Base-by-base conservation (phyloP, 2,329 filamentous ascomycete species). In the Ophiostoma angusticollis region DNA sequence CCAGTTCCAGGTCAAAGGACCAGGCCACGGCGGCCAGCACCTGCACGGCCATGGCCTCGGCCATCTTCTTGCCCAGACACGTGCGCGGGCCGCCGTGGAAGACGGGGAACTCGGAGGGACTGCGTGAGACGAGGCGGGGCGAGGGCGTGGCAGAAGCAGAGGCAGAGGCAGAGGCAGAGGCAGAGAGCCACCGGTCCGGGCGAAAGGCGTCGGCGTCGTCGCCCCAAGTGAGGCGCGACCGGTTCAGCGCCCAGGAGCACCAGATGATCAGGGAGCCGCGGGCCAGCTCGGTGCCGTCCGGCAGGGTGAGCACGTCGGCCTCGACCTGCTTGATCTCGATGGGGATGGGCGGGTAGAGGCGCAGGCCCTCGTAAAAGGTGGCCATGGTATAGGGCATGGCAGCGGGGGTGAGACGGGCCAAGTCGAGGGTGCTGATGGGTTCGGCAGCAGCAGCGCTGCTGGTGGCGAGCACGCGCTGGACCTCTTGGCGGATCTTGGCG, bases 1-100 rank as follows among this genome's bases (percentile, higher is more conserved):
- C 60, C 13, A 58, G 55, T 42, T 50, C 51, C 37, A 78, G 70
- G 6, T 74, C 65, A 48, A 77, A 79, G 3, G 52, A 47, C 28
- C 57, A 53, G 4, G 66, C 53, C 42, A 78, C 50, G 1, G 58
- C 60, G 4, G 68, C 64, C 47, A 78, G 61, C 8, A 70, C 65
- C 55, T 74, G 71, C 13, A 69, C 65, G 5, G 67, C 72, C 30
- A 79, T 63, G 6, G 65, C 47, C 54, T 79, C 74, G 4, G 76
- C 75, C 74, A 79, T 78, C 48, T 66, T 71, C 59, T 72, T 75
- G 3, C 75, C 75, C 25, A 80, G 55, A 44, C 75, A 80, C 3
- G 63, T 63, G 27, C 75, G 60, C n/a, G 70, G 59, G 0, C 75
- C 75, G 14, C 74, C 75, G 48, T 79, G 77, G 53, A 80, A 80